These are phyloP conservation scores for Calycina herbarum DNA, from an alignment of 2,329 filamentous ascomycete species.

Conservation along the genomic window DNA sequence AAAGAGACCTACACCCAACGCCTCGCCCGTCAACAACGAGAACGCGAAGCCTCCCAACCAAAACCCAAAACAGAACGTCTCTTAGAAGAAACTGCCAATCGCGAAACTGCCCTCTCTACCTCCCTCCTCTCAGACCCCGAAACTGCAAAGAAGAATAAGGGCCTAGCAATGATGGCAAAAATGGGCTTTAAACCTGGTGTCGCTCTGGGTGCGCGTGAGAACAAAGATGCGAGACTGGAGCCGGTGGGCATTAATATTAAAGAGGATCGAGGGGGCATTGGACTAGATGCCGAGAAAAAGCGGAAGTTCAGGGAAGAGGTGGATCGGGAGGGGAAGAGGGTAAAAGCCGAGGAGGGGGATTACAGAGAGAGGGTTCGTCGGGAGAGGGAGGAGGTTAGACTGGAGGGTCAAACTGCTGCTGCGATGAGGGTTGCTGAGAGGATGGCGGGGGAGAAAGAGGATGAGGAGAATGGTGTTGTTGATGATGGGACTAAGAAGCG, in stretches of 20 bases:
- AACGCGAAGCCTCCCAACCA: slow-evolving; percentile 66
- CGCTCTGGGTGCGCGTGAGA: slow-evolving; percentile 54
- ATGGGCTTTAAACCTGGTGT: slow-evolving; percentile 84
- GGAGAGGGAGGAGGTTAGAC: slow-evolving; percentile 67
- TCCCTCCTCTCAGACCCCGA: slow-evolving; percentile 63
- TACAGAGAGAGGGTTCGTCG: slow-evolving; percentile 71
- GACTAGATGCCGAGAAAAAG: slow-evolving; percentile 80
- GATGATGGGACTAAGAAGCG: slow-evolving; percentile 34
- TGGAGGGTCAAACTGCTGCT: slow-evolving; percentile 69
- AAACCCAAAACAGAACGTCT: slow-evolving; percentile 83
- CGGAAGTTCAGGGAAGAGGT: slow-evolving; percentile 67
- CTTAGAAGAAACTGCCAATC: slow-evolving; percentile 68
- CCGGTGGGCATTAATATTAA: slow-evolving; percentile 77
- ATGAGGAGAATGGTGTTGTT: slow-evolving; percentile 19
- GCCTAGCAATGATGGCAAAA: slow-evolving; percentile 93
- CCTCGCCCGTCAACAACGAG: slow-evolving; percentile 44
- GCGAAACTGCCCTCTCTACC: slow-evolving; percentile 74
- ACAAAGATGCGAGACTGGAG: slow-evolving; percentile 52
- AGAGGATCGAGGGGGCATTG: slow-evolving; percentile 79
- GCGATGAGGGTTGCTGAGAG: slow-evolving; percentile 83
- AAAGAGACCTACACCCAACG: slow-evolving; percentile 65
- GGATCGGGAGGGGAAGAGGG: slow-evolving; percentile 57
- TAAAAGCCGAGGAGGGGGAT: slow-evolving; percentile 65
- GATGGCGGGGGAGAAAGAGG: slow-evolving; percentile 49
- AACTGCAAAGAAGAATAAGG: slow-evolving; percentile 69